These are phyloP conservation scores for Boletus sp. DNA, from an alignment of 768 basidiomycete species.

Conservation along the genomic window DNA sequence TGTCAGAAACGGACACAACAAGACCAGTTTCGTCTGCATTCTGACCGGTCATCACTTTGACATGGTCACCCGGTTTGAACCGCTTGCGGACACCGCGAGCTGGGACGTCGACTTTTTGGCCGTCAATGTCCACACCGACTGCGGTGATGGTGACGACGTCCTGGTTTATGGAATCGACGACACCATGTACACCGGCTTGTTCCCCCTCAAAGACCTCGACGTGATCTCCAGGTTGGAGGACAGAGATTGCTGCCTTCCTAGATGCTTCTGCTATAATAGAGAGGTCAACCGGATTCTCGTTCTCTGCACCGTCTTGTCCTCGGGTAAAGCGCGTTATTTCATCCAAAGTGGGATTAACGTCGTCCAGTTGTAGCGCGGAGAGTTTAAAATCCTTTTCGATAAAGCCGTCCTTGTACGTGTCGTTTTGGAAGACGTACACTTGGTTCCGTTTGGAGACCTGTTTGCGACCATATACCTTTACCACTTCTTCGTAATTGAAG, in stretches of 20 bases:
- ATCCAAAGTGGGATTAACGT: slow-evolving; percentile 93
- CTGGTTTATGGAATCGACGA: slow-evolving; percentile 83
- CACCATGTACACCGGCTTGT: slow-evolving; percentile 89
- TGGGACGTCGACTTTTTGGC: slow-evolving; percentile 81
- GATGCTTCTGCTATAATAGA: slow-evolving; percentile 92
- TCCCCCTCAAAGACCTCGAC: slow-evolving; percentile 98
- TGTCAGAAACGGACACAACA: slow-evolving; percentile 87
- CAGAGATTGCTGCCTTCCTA: slow-evolving; percentile 84
- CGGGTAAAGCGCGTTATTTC: slow-evolving; percentile 91
- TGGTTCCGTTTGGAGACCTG: slow-evolving; percentile 72
- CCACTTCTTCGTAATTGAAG: slow-evolving; percentile 92
- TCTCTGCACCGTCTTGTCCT: slow-evolving; percentile 66
- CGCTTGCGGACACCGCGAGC: slow-evolving; percentile 89
- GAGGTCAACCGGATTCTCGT: slow-evolving; percentile 75
- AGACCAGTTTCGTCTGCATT: slow-evolving; percentile 95
- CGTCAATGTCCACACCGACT: slow-evolving; percentile 78
- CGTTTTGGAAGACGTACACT: slow-evolving; percentile 84
- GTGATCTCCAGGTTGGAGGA: slow-evolving; percentile 96
- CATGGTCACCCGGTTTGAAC: slow-evolving; percentile 97
- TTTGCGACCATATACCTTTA: slow-evolving; percentile 80
- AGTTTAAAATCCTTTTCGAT: slow-evolving; percentile 95
- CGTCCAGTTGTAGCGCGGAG: slow-evolving; percentile 73
- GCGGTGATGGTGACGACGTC: slow-evolving; percentile 87
- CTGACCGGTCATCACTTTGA: slow-evolving; percentile 96
- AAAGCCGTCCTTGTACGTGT: slow-evolving; percentile 93